Evolutionary conservation across 495 filamentous ascomycete genomes (phyloP), one percentile per base, ranked within the genome.

Genomic region (Neurospora sp.): DNA sequence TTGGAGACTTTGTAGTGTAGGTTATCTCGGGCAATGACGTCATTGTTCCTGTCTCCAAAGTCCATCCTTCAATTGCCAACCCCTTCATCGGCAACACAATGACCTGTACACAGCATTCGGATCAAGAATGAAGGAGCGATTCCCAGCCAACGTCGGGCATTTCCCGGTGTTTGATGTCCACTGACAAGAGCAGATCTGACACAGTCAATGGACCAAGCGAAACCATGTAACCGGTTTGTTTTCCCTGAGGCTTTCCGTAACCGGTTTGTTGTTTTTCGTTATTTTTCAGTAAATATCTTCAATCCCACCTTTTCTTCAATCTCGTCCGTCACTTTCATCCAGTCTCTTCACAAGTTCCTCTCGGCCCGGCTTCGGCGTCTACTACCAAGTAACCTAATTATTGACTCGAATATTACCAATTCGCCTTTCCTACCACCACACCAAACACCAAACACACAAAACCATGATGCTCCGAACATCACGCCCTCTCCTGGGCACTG

Each of bases 391-490:
- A 59, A 59, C 42, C 42, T 3, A 20, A 45, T 3, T 20, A 45
- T 27, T 27, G 20, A 59, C 6, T 59, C 14, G 9, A 12, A 59
- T 14, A 48, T 4, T 20, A 48, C 44, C n/a, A 20, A 48, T 22
- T 48, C n/a, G n/a, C n/a, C 4, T 8, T 4, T 59, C 48, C 48
- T 31, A 31, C 3, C 22, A 59, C 12, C 35, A 37, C 35, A 37
- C 35, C 35, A 35, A 27, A 1, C 53, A 35, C 53, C 53, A 61
- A 65, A 27, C 53, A 65, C 10, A 35, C 27, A 14, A 35, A 65
- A 37, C 35, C 38, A 71, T 42, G 38, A 78, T 78, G 76, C 48
- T 78, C 31, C 75, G 76, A 71, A 73, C 69, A 35, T 41, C 76
- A 16, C 75, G 73, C n/a, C 70, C 75, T 27, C 71, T 78, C 22